A percentile compares a stretch with the other conserved stretches of the same genome.
These are phyloP conservation scores for Viola pubescens DNA, from an alignment of 441 rosid genomes.

Conservation along the genomic window DNA sequence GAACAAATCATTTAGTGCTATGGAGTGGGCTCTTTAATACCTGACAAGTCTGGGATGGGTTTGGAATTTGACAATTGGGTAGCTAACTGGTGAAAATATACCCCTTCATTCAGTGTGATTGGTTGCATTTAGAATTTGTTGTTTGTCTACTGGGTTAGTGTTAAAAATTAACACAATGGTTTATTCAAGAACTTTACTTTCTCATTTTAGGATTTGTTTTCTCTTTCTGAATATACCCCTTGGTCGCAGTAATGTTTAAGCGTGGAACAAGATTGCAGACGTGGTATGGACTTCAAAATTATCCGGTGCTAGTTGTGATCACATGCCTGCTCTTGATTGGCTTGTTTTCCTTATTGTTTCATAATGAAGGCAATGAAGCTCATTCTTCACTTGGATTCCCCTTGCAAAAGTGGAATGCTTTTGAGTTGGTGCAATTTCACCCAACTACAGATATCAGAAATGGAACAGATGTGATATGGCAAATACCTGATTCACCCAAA, in stretches of 20 bases:
- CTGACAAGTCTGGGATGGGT: no score
- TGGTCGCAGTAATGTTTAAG: conserved; percentile 47
- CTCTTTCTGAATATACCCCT: no score
- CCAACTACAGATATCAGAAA: conserved; percentile 55
- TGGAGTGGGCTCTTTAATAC: no score
- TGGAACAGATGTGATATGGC: conserved; percentile 68
- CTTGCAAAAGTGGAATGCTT: conserved; percentile 30
- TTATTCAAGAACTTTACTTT: no score
- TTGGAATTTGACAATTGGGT: no score
- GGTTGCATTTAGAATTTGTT: no score
- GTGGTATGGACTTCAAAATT: conserved; percentile 30
- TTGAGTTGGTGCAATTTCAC: conserved; percentile 29
- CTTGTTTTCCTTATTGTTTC: conserved; percentile 25
- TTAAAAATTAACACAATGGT: no score
- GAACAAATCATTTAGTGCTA: no score
- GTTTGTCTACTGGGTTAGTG: no score
- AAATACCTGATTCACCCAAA: conserved; percentile 69
- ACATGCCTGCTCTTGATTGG: conserved; percentile 27
- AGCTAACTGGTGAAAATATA: no score
- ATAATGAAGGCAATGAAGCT: conserved; percentile 22
- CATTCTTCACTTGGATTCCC: conserved; percentile 15
- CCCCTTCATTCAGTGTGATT: no score
- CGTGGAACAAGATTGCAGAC: conserved; percentile 36
- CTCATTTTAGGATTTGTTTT: no score
- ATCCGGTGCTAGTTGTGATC: conserved; percentile 18